Percentiles rank a stretch among this genome's conserved stretches.
Conservation (phyloP, 1,284 basidiomycete species). For the Apiotrichum siamense region DNA sequence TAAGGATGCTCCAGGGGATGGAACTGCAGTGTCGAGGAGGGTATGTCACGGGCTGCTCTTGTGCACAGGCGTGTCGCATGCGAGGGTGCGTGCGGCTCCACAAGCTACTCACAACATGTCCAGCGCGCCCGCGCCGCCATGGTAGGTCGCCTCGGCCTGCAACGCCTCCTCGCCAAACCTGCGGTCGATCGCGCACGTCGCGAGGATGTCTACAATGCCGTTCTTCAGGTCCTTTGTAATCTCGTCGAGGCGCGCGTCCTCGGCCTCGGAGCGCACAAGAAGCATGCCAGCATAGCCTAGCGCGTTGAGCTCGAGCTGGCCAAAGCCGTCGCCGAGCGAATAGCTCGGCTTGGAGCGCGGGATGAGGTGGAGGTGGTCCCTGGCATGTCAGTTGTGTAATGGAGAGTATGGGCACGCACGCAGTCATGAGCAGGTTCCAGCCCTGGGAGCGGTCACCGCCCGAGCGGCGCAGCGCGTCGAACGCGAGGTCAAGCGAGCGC, state of each 20-base stretch:
- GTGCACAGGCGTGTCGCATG: background rate
- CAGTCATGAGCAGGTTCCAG: constrained; percentile 75
- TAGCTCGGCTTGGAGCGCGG: constrained; percentile 55
- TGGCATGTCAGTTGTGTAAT: constrained; percentile 11
- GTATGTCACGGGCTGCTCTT: background rate
- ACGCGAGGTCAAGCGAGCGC: constrained; percentile 65
- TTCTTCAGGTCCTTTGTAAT: constrained; percentile 12
- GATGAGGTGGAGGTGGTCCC: constrained; percentile 72
- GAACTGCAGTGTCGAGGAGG: background rate
- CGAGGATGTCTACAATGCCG: constrained; percentile 35
- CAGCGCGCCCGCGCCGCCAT: constrained; percentile 10
- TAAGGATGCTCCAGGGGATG: background rate
- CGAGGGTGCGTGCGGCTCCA: background rate
- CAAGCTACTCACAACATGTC: constrained; percentile 1
- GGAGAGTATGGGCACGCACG: constrained; percentile 22
- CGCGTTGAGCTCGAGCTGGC: constrained; percentile 63
- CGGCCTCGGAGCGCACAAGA: constrained; percentile 69
- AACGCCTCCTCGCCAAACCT: constrained; percentile 40
- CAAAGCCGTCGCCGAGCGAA: constrained; percentile 22
- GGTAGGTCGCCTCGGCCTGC: constrained; percentile 24
- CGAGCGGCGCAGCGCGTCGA: constrained; percentile 56
- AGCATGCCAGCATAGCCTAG: constrained; percentile 82
- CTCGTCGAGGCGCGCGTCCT: constrained; percentile 59
- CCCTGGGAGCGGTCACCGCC: constrained; percentile 35
- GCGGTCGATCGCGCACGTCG: constrained; percentile 37